These are phyloP conservation scores for Strobilomyces dryophilus DNA, from an alignment of 768 basidiomycete species.

Conservation along the genomic window DNA sequence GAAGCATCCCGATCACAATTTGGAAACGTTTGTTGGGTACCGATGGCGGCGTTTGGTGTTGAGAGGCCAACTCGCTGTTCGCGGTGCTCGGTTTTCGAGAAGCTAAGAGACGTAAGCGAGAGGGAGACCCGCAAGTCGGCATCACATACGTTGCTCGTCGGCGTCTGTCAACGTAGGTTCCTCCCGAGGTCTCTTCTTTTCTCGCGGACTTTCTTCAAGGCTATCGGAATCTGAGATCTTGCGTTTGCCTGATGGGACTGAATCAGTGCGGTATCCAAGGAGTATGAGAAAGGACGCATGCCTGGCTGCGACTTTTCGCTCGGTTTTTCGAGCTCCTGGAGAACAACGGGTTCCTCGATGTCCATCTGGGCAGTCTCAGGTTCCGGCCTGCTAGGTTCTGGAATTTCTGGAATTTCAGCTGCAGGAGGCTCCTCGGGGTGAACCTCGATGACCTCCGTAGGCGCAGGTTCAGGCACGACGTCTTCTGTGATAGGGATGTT, in stretches of 20 bases:
- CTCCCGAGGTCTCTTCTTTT: constrained; percentile 28
- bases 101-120: constrained; percentile 11
- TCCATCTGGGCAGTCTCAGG: constrained; percentile 9
- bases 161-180: constrained; percentile 20
- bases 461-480: not conserved
- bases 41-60: constrained; percentile 19
- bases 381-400: not conserved
- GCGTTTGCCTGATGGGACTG: constrained; percentile 20
- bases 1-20: constrained; percentile 74
- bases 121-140: not conserved
- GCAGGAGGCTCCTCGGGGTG: constrained; percentile 7
- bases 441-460: constrained; percentile 4
- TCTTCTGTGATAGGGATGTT: constrained; percentile 7
- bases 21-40: constrained; percentile 68
- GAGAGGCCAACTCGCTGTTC: constrained; percentile 14
- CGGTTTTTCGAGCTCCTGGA: constrained; percentile 10
- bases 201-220: constrained; percentile 21
- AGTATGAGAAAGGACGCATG: not conserved
- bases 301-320: constrained; percentile 16
- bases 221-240: constrained; percentile 22
- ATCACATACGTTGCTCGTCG: constrained; percentile 43
- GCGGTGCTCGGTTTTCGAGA: constrained; percentile 18
- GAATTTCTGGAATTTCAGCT: not conserved
- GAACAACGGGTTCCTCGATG: constrained; percentile 8
- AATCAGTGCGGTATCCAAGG: not conserved